Evolutionary conservation across 2,329 filamentous ascomycete genomes (phyloP).

Genomic region (Penicillium sp.): DNA sequence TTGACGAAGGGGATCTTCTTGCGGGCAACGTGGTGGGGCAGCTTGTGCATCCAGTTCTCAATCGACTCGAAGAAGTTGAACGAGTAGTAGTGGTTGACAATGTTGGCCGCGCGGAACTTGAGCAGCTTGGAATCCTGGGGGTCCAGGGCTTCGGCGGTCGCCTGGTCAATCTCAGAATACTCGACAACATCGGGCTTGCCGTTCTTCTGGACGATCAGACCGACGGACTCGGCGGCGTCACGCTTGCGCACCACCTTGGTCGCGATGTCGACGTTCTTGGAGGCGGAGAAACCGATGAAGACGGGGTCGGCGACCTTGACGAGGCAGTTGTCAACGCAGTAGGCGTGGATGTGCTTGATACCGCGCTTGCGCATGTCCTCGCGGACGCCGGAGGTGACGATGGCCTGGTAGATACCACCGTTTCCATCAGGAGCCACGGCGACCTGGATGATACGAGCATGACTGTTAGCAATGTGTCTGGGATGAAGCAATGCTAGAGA

Average conservation of each 20-base stretch:
- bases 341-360: slow-evolving; percentile 93
- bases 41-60: slow-evolving; percentile 79
- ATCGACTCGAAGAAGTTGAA: slow-evolving; percentile 91
- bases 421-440: slow-evolving; percentile 97
- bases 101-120: slow-evolving; percentile 97
- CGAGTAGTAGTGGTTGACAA: slow-evolving; percentile 99
- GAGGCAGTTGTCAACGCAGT: slow-evolving; percentile 99
- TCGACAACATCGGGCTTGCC: slow-evolving; percentile 96
- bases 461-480: background rate
- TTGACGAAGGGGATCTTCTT: slow-evolving; percentile 97
- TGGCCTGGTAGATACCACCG: slow-evolving; percentile 92
- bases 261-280: slow-evolving; percentile 89
- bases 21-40: slow-evolving; percentile 93
- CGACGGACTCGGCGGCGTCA: slow-evolving; percentile 92
- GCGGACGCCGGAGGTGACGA: slow-evolving; percentile 79
- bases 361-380: slow-evolving; percentile 87
- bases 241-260: slow-evolving; percentile 99
- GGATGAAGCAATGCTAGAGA: background rate
- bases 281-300: slow-evolving; percentile 91
- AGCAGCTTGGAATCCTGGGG: slow-evolving; percentile 78
- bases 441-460: slow-evolving; percentile 54
- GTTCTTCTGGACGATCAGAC: slow-evolving; percentile 92
- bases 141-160: slow-evolving; percentile 88
- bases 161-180: slow-evolving; percentile 93
- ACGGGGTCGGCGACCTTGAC: slow-evolving; percentile 96